Base-by-base conservation (phyloP, 2,329 filamentous ascomycete species). In the Atkinsonella hypoxylon region DNA sequence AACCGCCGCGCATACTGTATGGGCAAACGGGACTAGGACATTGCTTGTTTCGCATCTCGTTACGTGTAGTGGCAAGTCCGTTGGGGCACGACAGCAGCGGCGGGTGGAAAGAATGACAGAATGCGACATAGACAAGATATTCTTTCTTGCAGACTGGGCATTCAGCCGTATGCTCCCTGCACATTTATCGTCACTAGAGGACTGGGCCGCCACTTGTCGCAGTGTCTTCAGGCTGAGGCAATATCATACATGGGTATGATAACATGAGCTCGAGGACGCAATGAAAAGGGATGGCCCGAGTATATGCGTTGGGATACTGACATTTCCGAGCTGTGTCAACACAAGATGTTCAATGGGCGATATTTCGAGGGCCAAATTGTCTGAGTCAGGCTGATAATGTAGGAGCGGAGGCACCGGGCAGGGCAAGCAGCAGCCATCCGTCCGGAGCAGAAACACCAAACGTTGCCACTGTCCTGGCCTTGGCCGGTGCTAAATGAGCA, bases 11-110 rank as follows among this genome's bases (percentile, higher is more conserved):
- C 51, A 75, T 64, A 61, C 76, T 78, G 64, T 79, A 79, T 45
- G 77, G 78, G 56, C 78, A 81, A 51, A 79, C 73, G 13, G 73
- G 75, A 56, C 77, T 81, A n/a, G 77, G 76, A 54, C 77, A 81
- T 55, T 69, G 69, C 45, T 75, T 74, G 54, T 78, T 70, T 55
- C 67, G 65, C 75, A 79, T 79, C 36, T 68, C 67, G 58, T 69
- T 62, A 45, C 62, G 62, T 52, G 65, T 56, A 44, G 70, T 59
- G 39, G 54, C 54, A 54, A 66, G 68, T 48, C 74, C 75, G 49
- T 55, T 57, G n/a, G 72, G 74, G 57, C 77, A 81, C 50, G 54
- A 55, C 57, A 73, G 41, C 49, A 73, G 57, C 30, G 76, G 75
- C 39, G 74, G 75, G 56, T 72, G 74, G 55, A 72, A 76, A 46